Conservation (phyloP, 2,329 filamentous ascomycete species). For the Beauveria varroae region DNA sequence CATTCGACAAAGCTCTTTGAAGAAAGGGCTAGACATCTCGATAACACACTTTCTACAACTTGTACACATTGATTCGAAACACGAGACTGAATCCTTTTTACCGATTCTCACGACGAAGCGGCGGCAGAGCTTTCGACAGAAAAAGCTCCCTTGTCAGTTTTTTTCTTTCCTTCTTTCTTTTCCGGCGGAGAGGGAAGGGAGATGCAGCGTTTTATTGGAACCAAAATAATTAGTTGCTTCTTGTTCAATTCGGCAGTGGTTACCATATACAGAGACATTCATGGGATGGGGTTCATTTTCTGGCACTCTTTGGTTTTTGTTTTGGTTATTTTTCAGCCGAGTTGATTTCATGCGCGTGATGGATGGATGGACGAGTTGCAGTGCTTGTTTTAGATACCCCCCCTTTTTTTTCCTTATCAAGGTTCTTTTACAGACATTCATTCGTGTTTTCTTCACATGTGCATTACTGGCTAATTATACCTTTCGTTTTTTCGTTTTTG, state of each 20-base stretch:
- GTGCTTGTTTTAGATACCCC: conserved; percentile 3
- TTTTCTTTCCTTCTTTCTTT: not conserved
- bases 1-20: not conserved
- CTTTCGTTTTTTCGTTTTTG: not conserved
- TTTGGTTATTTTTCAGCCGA: not conserved
- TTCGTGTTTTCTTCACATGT: not conserved
- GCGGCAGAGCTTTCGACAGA: not conserved
- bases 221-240: not conserved
- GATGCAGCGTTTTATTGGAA: not conserved
- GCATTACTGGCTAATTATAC: not conserved
- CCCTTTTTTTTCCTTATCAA: not conserved
- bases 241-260: not conserved
- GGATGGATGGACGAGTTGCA: not conserved
- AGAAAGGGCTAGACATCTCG: not conserved
- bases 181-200: not conserved
- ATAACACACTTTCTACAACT: not conserved
- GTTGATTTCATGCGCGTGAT: not conserved
- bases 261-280: not conserved
- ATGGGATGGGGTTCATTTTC: not conserved
- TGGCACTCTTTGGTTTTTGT: not conserved
- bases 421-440: not conserved
- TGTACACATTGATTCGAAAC: not conserved
- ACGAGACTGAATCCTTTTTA: not conserved
- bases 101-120: not conserved
- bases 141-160: too few species aligned